A percentile compares a stretch with the other conserved stretches of the same genome.
Conservation (phyloP, 2,329 filamentous ascomycete genomes). For the Aureobasidium sp. region DNA sequence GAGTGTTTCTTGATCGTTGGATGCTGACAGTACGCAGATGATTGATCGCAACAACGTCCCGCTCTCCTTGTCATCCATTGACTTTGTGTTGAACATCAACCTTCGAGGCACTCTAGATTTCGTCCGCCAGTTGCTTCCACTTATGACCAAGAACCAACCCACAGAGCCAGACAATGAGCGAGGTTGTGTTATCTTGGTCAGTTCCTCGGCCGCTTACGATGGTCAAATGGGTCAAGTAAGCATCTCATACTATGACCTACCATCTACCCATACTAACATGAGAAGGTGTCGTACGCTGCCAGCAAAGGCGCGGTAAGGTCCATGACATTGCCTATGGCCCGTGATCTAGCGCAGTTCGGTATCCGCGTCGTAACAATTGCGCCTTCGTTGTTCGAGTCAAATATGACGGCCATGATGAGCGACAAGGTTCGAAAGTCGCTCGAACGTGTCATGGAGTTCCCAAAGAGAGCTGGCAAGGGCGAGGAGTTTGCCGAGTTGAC, state of each 20-base stretch:
- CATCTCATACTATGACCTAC: neutral
- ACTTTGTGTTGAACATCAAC: constrained; percentile 71
- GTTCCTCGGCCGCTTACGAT: constrained; percentile 68
- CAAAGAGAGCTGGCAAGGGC: constrained; percentile 55
- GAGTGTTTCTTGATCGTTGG: neutral
- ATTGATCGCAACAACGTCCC: constrained; percentile 56
- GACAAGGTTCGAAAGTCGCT: constrained; percentile 60
- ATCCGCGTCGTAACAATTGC: constrained; percentile 73
- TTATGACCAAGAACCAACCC: constrained; percentile 50
- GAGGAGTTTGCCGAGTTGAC: constrained; percentile 62
- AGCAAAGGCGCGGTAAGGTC: constrained; percentile 68
- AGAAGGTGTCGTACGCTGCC: constrained; percentile 56
- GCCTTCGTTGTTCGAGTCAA: constrained; percentile 63
- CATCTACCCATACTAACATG: neutral
- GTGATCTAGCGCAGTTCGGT: constrained; percentile 63
- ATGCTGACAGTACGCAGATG: constrained; percentile 39
- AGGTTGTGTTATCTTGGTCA: constrained; percentile 69
- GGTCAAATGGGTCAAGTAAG: constrained; percentile 63
- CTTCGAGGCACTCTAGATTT: constrained; percentile 69
- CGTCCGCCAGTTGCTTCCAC: constrained; percentile 58
- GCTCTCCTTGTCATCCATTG: constrained; percentile 56
- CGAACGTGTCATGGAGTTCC: constrained; percentile 64
- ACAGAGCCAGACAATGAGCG: constrained; percentile 55
- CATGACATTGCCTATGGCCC: constrained; percentile 67
- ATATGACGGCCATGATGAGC: constrained; percentile 65